Evolutionary conservation across 805 yeast genomes (phyloP), one percentile per base, ranked within the genome.

Genomic region (Cyberlindnera xylosilytica): DNA sequence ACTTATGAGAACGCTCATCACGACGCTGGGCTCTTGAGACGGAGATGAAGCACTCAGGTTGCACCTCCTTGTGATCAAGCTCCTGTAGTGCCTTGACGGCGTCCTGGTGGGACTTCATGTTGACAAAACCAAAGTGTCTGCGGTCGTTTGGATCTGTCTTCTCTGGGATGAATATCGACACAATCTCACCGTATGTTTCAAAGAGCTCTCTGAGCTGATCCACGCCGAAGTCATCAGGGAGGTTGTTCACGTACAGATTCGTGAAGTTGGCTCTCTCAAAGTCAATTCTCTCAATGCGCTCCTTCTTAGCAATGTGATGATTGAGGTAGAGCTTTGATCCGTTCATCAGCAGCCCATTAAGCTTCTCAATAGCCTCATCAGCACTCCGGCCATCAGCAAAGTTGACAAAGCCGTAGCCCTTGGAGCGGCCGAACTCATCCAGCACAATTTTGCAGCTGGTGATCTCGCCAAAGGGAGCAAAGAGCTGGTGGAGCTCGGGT

Each of bases 351-450:
- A 62, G 60, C 26, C 76, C 76, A 54, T 78, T 74, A 20, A 81
- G 69, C 44, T 68, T 61, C n/a, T 69, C 64, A 30, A 83, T 79
- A 8, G 90, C 89, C 20, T 62, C 64, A 38, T 76, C 68, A 2
- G 91, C 88, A 64, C 75, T 69, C 16, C 59, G 63, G 37, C 74
- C 72, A 43, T 65, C 62, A 22, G 68, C 59, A 56, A 70, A 84
- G 56, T 82, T 81, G 22, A 85, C 78, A 62, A 84, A 84, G 7
- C 90, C 91, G 56, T 72, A 78, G 16, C 79, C 76, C 49, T 64
- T 68, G n/a, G 74, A 64, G 19, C 54, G 56, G 11, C 78, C 76
- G 44, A 52, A 64, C 22, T 71, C 73, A 47, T 75, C 74, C 31
- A 59, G 54, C 5, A 75, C 69, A 11, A 75, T 64, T 50, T 75